phyloP scores from a whole-genome alignment of 768 basidiomycete species.

The Postia placenta region DNA sequence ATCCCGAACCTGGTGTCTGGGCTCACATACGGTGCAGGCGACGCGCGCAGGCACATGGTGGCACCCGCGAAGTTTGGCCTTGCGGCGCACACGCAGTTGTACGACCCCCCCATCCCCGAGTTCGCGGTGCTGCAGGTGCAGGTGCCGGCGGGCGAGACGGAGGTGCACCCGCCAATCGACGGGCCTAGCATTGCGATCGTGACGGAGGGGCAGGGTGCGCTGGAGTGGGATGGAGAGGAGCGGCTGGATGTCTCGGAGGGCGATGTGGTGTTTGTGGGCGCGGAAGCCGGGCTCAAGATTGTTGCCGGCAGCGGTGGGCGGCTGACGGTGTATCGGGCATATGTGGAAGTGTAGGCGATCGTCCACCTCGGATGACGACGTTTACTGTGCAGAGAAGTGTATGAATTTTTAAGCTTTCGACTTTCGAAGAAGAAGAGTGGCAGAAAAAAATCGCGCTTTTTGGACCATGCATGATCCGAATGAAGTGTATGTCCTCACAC shows the following conservation, averaged over 20 bases:
- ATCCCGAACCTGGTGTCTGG: slow-evolving; percentile 83
- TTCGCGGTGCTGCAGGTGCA: slow-evolving; percentile 77
- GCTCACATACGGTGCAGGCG: slow-evolving; percentile 77
- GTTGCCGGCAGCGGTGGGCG: slow-evolving; percentile 26
- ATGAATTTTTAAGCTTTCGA: too few relatives aligned
- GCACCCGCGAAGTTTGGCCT: slow-evolving; percentile 42
- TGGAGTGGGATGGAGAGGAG: slow-evolving; percentile 40
- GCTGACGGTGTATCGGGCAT: slow-evolving; percentile 64
- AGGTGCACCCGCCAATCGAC: slow-evolving; percentile 55
- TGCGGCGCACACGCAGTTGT: slow-evolving; percentile 42
- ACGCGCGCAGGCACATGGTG: slow-evolving; percentile 66
- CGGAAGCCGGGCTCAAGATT: slow-evolving; percentile 53
- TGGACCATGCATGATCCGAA: too few relatives aligned
- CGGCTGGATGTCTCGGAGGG: slow-evolving; percentile 48
- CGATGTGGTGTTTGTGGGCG: slow-evolving; percentile 79
- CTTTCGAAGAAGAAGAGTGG: too few relatives aligned
- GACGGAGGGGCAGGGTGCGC: slow-evolving; percentile 57
- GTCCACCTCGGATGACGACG: too few relatives aligned
- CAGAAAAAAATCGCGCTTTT: too few relatives aligned
- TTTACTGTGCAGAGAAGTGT: too few relatives aligned
- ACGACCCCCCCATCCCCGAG: slow-evolving; percentile 91
- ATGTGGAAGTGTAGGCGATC: slow-evolving; percentile 37
- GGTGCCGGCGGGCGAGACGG: slow-evolving; percentile 37
- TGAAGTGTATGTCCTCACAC: too few relatives aligned
- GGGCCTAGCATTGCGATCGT: slow-evolving; percentile 86